phyloP scores from a whole-genome alignment of 176 grass and related monocot genomes.

The Carex cristatella region DNA sequence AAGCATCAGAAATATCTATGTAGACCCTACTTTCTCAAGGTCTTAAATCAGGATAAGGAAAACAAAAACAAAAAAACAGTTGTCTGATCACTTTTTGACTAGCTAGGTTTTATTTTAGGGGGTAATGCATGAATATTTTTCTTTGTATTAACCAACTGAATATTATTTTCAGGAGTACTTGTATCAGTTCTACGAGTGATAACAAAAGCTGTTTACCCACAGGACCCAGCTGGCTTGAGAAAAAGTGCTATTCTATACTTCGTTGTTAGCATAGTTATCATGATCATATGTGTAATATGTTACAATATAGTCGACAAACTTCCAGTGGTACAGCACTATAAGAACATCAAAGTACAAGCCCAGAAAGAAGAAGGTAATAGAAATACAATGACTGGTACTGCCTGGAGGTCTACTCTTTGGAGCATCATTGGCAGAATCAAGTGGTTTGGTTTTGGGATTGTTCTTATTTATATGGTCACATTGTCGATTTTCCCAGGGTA shows the following conservation, averaged over 20 bases:
- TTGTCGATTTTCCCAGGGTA: slow-evolving; percentile 92
- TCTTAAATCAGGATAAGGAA: neutral
- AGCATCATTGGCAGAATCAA: slow-evolving; percentile 70
- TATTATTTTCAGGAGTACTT: slow-evolving; percentile 60
- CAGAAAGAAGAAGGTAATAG: slow-evolving; percentile 48
- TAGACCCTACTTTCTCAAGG: neutral
- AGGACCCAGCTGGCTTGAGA: slow-evolving; percentile 61
- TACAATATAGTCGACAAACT: slow-evolving; percentile 69
- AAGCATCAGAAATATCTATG: neutral
- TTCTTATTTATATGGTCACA: slow-evolving; percentile 70
- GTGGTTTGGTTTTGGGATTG: slow-evolving; percentile 59
- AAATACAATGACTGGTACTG: slow-evolving; percentile 40
- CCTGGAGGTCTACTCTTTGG: slow-evolving; percentile 84
- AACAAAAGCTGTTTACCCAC: slow-evolving; percentile 77
- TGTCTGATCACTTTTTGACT: neutral
- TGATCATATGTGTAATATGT: slow-evolving; percentile 78
- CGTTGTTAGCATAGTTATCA: slow-evolving; percentile 57
- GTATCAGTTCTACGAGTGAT: slow-evolving; percentile 72
- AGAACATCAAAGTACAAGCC: slow-evolving; percentile 55
- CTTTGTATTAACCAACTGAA: neutral
- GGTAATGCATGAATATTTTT: neutral
- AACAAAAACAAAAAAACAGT: neutral
- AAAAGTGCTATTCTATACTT: slow-evolving; percentile 88
- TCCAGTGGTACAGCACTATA: slow-evolving; percentile 65
- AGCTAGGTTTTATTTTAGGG: neutral